Evolutionary conservation across 805 yeast genomes (phyloP).

Genomic region (Saccharomycopsis malanga): DNA sequence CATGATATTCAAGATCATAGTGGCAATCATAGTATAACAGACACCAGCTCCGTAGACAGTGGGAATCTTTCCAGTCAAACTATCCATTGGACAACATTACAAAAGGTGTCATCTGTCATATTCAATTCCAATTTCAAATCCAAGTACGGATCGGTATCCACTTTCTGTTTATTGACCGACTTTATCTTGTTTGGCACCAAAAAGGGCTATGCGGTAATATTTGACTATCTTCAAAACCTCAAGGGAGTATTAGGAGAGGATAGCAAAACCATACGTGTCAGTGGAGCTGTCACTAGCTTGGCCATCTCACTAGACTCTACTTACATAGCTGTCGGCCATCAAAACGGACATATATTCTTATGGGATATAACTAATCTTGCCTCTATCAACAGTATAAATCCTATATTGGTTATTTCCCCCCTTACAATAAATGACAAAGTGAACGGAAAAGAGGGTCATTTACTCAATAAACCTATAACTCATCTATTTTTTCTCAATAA

Average conservation of each 20-base stretch:
- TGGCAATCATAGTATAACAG: background rate
- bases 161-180: conserved; percentile 38
- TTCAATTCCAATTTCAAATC: conserved; percentile 8
- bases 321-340: conserved; percentile 60
- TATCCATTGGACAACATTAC: conserved; percentile 9
- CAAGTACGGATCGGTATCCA: conserved; percentile 43
- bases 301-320: conserved; percentile 63
- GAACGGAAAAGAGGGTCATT: conserved; percentile 31
- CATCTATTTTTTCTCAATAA: conserved; percentile 43
- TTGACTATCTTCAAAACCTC: conserved; percentile 60
- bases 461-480: conserved; percentile 32
- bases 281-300: conserved; percentile 48
- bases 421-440: conserved; percentile 31
- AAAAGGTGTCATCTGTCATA: conserved; percentile 7
- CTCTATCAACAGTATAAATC: conserved; percentile 26
- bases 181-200: conserved; percentile 62
- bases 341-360: conserved; percentile 53
- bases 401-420: conserved; percentile 23
- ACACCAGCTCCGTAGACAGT: background rate
- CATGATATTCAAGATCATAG: background rate
- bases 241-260: conserved; percentile 35
- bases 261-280: conserved; percentile 26
- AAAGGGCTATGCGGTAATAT: conserved; percentile 57
- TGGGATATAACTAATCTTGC: conserved; percentile 51
- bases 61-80: no score